Evolutionary conservation across 2,329 filamentous ascomycete genomes (phyloP).

Genomic region (Xylariales sp.): DNA sequence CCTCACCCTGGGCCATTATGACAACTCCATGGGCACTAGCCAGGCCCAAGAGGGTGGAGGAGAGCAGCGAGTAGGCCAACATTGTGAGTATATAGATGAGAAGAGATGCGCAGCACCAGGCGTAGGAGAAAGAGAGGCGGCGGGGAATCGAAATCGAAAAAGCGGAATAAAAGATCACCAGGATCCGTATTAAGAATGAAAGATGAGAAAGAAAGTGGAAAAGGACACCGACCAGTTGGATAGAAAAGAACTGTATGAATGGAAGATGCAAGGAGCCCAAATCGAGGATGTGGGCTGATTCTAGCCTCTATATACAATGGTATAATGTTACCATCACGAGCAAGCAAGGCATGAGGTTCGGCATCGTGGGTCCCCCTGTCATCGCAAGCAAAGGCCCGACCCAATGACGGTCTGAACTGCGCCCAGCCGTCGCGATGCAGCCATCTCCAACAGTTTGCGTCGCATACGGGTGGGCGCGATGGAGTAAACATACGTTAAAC

Average conservation of each 20-base stretch:
- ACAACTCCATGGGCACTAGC: slow-evolving; percentile 42
- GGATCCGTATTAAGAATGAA: slow-evolving; percentile 19
- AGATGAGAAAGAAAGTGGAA: slow-evolving; percentile 12
- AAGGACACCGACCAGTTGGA: slow-evolving; percentile 16
- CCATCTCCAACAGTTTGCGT: slow-evolving; percentile 12
- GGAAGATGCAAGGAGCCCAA: no score
- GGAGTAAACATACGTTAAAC: slow-evolving; percentile 7
- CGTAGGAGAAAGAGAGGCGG: slow-evolving; percentile 9
- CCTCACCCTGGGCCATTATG: slow-evolving; percentile 39
- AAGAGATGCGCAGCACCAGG: slow-evolving; percentile 26
- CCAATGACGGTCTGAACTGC: no score
- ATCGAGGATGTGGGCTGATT: no score
- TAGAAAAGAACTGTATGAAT: no score
- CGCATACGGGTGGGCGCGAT: slow-evolving; percentile 10
- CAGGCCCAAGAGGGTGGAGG: slow-evolving; percentile 29
- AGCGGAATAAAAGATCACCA: slow-evolving; percentile 18
- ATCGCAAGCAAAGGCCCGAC: no score
- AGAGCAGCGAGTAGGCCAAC: slow-evolving; percentile 25
- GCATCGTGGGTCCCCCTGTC: no score
- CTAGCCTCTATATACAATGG: no score
- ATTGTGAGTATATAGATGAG: slow-evolving; percentile 30
- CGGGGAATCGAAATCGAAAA: slow-evolving; percentile 2
- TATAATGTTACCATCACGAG: no score
- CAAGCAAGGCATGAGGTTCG: no score
- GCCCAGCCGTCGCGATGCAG: slow-evolving; percentile 2